Base-by-base conservation (phyloP, 2,329 filamentous ascomycete genomes). In the Phialophora expanda region DNA sequence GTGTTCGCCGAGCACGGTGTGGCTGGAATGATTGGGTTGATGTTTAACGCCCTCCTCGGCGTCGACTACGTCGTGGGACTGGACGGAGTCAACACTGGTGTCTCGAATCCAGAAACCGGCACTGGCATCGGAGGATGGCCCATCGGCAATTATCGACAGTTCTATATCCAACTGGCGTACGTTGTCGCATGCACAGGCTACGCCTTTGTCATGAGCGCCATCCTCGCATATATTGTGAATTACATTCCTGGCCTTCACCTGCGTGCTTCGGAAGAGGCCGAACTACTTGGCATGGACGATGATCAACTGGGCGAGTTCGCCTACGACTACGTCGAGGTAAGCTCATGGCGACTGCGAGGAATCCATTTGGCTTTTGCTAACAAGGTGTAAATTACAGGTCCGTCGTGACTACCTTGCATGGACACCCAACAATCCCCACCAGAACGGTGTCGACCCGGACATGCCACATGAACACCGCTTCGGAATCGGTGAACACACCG, bases 1-100 rank as follows among this genome's bases (percentile, higher is more conserved):
- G 89, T 96, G 74, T 95, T 96, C 79, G 92, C 92, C 71, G 91
- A 95, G 79, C 92, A 96, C 85, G 92, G 87, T 74, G 81, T 96
- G 69, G 92, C 92, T 56, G 92, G 92, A 71, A 91, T 95, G 70
- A 84, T 90, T 65, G 92, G 92, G 58, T 90, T 96, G 73, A 78
- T 93, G 66, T 83, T 91, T 78, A 94, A 92, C 64, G 91, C 89
- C 69, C 80, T 94, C 69, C 92, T 94, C 75, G 90, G 86, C 72
- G 87, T 90, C 69, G 85, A 89, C 74, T 89, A 90, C 78, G 90
- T 93, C 71, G 87, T 91, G 60, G 83, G 84, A 61, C 88, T 94
- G 41, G 90, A 93, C 75, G 90, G 90, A 65, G 84, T 84, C 75
- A 82, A 83, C 72, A 75, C 75, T n/a, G 76, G 76, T 57, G 78